Base-by-base conservation (phyloP, 805 yeast species). In the Candida oleophila region DNA sequence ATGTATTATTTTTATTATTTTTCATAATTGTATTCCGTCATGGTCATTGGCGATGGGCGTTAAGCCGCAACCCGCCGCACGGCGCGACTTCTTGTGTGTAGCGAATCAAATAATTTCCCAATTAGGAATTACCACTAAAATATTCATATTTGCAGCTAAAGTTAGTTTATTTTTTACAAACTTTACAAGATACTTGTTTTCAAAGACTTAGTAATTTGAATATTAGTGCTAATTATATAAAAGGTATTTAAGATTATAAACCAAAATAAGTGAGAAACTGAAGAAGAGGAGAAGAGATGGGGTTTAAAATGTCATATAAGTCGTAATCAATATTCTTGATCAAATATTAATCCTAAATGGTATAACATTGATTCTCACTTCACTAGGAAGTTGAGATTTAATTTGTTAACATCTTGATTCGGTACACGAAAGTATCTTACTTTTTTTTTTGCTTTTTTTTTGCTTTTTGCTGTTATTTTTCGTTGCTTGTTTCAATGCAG, bases 211-310 rank as follows among this genome's bases (percentile, higher is more conserved):
- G 18, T 33, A 15, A 33, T 8, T 33, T 33, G 36, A 36, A 18
- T 36, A 36, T 15, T 36, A 36, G 19, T 36, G 39, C 39, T 36
- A 36, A 15, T 25, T 25, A 25, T 25, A 25, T 25, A 25, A 25
- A 25, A 25, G 30, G 30, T 19, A 36, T 36, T 36, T 16, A 36
- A 36, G 39, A 36, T 12, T 36, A 22, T 16, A 36, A 36, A 36
- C 39, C 39, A 22, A 36, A 36, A 15, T n/a, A 36, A 9, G 9
- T 18, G 18, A 36, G 18, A 9, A 19, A 22, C 12, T 36, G 39
- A 19, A n/a, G 22, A 34, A 34, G 37, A 34, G 16, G 37, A 12
- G 12, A 11, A 7, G 19, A 36, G 19, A 36, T 18, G 39, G 21
- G 39, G 39, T 20, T n/a, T n/a, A n/a, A n/a, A n/a, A n/a, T n/a